These are phyloP conservation scores for Torrubiella hemipterigena DNA, from an alignment of 2,329 filamentous ascomycete genomes.

Conservation along the genomic window DNA sequence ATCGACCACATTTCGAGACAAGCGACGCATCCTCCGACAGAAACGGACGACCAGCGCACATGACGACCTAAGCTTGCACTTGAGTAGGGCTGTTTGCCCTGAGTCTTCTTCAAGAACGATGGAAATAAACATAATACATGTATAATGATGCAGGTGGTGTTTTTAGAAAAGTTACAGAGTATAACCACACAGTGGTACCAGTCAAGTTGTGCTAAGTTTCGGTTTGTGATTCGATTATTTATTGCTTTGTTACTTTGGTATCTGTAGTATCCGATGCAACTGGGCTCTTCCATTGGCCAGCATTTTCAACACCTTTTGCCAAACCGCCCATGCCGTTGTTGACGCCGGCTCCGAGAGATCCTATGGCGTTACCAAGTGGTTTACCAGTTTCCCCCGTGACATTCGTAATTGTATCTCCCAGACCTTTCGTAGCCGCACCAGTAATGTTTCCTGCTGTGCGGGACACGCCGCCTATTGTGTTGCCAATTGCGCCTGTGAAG, in stretches of 20 bases:
- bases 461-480: constrained; percentile 25
- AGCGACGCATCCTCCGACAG: background rate
- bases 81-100: no score
- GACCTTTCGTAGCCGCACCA: constrained; percentile 41
- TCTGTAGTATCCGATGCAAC: no score
- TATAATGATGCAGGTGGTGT: no score
- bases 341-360: constrained; percentile 39
- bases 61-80: no score
- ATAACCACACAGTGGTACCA: no score
- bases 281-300: constrained; percentile 46
- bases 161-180: no score
- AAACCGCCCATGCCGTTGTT: constrained; percentile 36
- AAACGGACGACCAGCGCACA: no score
- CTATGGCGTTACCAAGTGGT: constrained; percentile 42
- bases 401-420: constrained; percentile 42
- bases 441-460: constrained; percentile 28
- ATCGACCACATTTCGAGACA: no score
- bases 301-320: constrained; percentile 43
- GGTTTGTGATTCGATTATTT: constrained; percentile 6
- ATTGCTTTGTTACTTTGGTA: constrained; percentile 11
- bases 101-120: no score
- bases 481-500: constrained; percentile 26
- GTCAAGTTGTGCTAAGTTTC: no score
- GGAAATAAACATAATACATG: no score
- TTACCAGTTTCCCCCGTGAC: constrained; percentile 41